Evolutionary conservation across 2,329 filamentous ascomycete genomes (phyloP), one percentile per base, ranked within the genome.

Genomic region (Tolypocladium paradoxum): DNA sequence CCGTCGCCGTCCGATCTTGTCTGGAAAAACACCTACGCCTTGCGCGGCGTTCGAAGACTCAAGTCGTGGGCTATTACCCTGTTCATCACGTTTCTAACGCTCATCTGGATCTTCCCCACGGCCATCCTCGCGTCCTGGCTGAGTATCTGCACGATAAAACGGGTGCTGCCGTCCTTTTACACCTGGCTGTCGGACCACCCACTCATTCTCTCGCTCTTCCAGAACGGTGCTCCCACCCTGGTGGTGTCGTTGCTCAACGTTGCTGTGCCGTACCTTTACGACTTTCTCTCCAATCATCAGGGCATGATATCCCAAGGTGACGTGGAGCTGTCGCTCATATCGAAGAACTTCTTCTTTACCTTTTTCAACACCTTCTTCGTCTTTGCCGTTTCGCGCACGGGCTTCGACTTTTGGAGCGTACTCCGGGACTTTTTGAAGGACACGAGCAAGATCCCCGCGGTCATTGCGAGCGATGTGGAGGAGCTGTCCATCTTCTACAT

Each of bases 311-410:
- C 93, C 0, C 88, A 90, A 61, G 90, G 90, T 46, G 93, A 99
- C 57, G 85, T 99, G 24, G 93, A 97, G 68, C 77, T 99, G 7
- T 97, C 93, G 0, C 78, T 95, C 46, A 92, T 99, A 59, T 96
- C 90, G 52, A 99, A 99, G 73, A 99, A 97, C 70, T 99, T 97
- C 73, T 96, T 97, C 77, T 99, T 99, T 67, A 91, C 88, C 11
- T 99, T 99, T 70, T 97, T 99, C 81, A 99, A 99, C 71, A 89
- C 97, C 54, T 99, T 99, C 71, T 81, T 97, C 50, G 82, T 97
- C 46, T 96, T 97, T 67, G 95, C 92, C 1, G 79, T 93, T 29
- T 88, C 95, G 47, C 88, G 87, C 52, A 90, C 90, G 5, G 89
- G 88, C 70, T 83, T 86, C 38, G 82, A 85, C 52, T 88, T 96